A percentile compares a stretch with the other conserved stretches of the same genome.
Evolutionary conservation across 2,329 filamentous ascomycete species (phyloP).

Genomic region (Trichothecium roseum): DNA sequence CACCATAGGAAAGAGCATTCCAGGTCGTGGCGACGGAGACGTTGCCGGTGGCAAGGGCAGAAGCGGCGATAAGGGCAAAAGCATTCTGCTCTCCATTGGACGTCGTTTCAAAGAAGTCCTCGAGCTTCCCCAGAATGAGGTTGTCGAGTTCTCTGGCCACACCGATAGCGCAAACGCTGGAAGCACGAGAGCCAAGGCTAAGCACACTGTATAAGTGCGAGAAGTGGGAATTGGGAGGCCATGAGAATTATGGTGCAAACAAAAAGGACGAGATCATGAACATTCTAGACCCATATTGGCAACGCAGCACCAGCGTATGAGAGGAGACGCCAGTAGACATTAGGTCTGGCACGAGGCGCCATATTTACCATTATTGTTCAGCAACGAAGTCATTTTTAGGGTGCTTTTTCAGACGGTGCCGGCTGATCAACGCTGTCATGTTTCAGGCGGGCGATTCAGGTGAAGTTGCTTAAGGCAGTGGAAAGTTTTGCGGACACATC

Average conservation of each 20-base stretch:
- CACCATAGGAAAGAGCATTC: conserved; percentile 77
- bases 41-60: conserved; percentile 69
- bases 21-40: conserved; percentile 63
- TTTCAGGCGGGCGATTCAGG: too few species aligned
- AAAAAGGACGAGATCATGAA: neutral
- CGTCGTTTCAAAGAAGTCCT: conserved; percentile 87
- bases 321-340: neutral
- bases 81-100: conserved; percentile 76
- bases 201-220: conserved; percentile 65
- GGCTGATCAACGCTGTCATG: too few species aligned
- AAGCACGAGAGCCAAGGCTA: conserved; percentile 91
- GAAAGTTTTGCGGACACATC: too few species aligned
- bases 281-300: neutral
- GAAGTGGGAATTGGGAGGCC: too few species aligned
- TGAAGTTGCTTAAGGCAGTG: too few species aligned
- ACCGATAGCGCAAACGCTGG: conserved; percentile 88
- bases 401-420: too few species aligned
- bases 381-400: too few species aligned
- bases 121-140: conserved; percentile 64
- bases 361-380: too few species aligned
- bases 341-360: too few species aligned
- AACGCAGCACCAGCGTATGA: neutral
- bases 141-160: conserved; percentile 92
- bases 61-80: conserved; percentile 70
- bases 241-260: neutral